Conservation (phyloP, 2,329 filamentous ascomycete genomes). For the Immersiporthe knoxdaviesiana region DNA sequence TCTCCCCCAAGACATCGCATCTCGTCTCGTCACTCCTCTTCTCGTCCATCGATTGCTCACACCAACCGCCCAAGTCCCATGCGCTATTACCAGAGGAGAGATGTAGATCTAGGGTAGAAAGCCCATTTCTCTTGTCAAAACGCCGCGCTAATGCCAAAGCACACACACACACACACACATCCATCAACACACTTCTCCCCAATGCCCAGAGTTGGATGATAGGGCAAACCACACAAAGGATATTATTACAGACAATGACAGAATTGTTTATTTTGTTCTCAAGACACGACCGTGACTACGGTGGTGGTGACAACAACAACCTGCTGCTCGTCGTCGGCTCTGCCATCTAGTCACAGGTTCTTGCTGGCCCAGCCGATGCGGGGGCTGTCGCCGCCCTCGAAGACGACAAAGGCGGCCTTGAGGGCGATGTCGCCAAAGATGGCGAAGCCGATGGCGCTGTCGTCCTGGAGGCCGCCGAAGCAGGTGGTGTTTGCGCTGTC, state of each 20-base stretch:
- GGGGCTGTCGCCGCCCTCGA: constrained; percentile 40
- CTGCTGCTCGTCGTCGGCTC: constrained; percentile 16
- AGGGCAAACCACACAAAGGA: background rate
- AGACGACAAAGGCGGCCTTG: constrained; percentile 40
- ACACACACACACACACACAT: background rate
- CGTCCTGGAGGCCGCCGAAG: constrained; percentile 43
- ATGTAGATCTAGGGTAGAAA: background rate
- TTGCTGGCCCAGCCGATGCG: constrained; percentile 47
- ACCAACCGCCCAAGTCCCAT: too few relatives aligned
- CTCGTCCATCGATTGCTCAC: background rate
- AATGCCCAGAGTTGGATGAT: background rate
- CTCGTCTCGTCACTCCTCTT: background rate
- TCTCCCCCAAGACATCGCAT: too few relatives aligned
- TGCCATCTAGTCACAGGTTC: constrained; percentile 27
- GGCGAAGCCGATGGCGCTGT: constrained; percentile 34
- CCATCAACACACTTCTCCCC: background rate
- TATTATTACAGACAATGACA: constrained; percentile 3
- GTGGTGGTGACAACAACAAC: constrained; percentile 24
- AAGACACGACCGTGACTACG: constrained; percentile 16
- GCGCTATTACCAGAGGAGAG: constrained; percentile 4
- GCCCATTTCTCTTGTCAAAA: background rate
- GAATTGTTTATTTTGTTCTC: background rate
- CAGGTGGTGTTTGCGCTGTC: constrained; percentile 35
- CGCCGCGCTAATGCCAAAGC: constrained; percentile 6
- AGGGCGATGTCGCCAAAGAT: constrained; percentile 39